Base-by-base conservation (phyloP, 345 rosid genomes). In the Carallia pectinifolia region DNA sequence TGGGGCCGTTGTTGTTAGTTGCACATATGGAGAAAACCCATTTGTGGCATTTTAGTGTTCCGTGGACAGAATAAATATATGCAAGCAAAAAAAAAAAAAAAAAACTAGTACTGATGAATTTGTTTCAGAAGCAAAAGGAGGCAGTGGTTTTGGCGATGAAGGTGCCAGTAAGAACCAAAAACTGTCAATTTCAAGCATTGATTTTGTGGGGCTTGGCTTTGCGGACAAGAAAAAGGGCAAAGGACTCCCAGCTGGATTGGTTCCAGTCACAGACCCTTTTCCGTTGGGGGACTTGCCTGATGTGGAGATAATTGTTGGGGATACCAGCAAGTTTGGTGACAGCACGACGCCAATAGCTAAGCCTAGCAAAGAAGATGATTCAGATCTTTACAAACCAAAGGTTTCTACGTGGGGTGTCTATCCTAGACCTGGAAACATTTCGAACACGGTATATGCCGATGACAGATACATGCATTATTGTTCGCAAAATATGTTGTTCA, bases 341-440 rank as follows among this genome's bases (percentile, higher is more conserved):
- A 60, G 68, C 58, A 69, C 44, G 10, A 53, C 56, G 52, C 61
- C 71, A 2, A 70, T 70, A 71, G 70, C 83, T 13, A 64, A 78
- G 64, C 82, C 78, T 27, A 34, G 33, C 31, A 72, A 71, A 52
- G 85, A 87, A 70, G 89, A 77, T 47, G 70, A 79, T 67, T 65
- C 71, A 2, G 87, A 87, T 40, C 56, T 87, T n/a, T 91, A 93
- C 77, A 88, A 88, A 77, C 98, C 97, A 4, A 89, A 81, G 83
- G 96, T 93, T 74, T 89, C 97, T 3, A 84, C 97, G 3, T 93
- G 97, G 97, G 97, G 98, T 64, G 96, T 93, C 71, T 88, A 88
- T 71, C 97, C 96, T 10, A 84, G 97, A 63, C 97, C 97, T 8
- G 87, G 81, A 79, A 84, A 91, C 83, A 93, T 93, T 79, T 93